phyloP scores from a whole-genome alignment of 2,329 filamentous ascomycete genomes.

The Karstenula rhodostoma region DNA sequence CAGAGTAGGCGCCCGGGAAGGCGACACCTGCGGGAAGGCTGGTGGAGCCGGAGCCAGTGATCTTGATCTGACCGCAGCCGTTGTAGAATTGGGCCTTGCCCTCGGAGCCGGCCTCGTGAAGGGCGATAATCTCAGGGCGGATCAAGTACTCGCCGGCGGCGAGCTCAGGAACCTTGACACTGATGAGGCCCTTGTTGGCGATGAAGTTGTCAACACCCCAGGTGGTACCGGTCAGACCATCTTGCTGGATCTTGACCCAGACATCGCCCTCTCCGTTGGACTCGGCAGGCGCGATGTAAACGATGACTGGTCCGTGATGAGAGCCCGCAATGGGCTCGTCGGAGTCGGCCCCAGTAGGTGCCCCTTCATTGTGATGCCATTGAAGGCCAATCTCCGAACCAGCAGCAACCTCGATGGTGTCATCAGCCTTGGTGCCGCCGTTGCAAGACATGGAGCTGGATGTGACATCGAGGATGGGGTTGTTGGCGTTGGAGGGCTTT shows the following conservation, averaged over 20 bases:
- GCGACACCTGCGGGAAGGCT: conserved; percentile 54
- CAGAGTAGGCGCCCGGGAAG: conserved; percentile 55
- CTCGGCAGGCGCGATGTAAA: conserved; percentile 59
- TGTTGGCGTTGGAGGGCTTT: conserved; percentile 52
- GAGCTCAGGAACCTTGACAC: conserved; percentile 53
- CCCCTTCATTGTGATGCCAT: conserved; percentile 60
- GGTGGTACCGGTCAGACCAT: conserved; percentile 44
- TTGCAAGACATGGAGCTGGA: conserved; percentile 49
- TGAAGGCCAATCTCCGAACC: conserved; percentile 58
- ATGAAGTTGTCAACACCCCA: conserved; percentile 54
- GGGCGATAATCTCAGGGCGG: conserved; percentile 56
- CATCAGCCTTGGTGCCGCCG: conserved; percentile 39
- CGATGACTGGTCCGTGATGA: conserved; percentile 63
- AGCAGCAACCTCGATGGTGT: conserved; percentile 56
- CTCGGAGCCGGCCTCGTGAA: conserved; percentile 51
- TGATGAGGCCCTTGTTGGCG: conserved; percentile 53
- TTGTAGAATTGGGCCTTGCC: conserved; percentile 57
- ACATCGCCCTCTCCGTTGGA: conserved; percentile 59
- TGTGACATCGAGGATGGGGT: conserved; percentile 48
- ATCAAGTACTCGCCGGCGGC: conserved; percentile 55
- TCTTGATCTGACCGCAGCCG: conserved; percentile 55
- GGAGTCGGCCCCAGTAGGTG: conserved; percentile 35
- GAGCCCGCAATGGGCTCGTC: conserved; percentile 63
- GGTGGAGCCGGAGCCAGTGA: conserved; percentile 44
- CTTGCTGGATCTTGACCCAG: conserved; percentile 59